These are phyloP conservation scores for Xylaria bambusicola DNA, from an alignment of 495 filamentous ascomycete genomes.

Conservation along the genomic window DNA sequence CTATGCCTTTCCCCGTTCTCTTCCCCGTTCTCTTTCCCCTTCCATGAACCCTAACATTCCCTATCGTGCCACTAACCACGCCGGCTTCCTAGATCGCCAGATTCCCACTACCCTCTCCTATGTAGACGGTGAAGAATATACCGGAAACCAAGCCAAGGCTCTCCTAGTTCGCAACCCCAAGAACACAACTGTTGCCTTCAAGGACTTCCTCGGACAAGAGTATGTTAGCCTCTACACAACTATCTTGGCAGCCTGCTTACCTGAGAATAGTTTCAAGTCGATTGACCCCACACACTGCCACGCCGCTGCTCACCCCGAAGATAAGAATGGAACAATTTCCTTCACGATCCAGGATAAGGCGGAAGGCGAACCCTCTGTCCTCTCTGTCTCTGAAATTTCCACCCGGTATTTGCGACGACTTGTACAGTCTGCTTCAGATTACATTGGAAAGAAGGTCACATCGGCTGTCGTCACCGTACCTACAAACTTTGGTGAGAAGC, in stretches of 20 bases:
- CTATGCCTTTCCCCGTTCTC: neutral
- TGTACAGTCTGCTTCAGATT: constrained; percentile 82
- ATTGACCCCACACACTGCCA: constrained; percentile 96
- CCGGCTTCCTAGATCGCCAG: constrained; percentile 72
- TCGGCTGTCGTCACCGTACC: constrained; percentile 92
- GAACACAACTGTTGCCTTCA: constrained; percentile 94
- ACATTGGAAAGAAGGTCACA: constrained; percentile 86
- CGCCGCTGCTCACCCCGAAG: constrained; percentile 85
- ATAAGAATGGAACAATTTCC: constrained; percentile 68
- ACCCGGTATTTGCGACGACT: constrained; percentile 85
- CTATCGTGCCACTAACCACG: constrained; percentile 16
- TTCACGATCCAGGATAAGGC: constrained; percentile 79
- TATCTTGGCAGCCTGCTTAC: constrained; percentile 9
- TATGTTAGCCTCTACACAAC: constrained; percentile 39
- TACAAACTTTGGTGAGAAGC: constrained; percentile 86
- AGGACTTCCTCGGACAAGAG: constrained; percentile 93
- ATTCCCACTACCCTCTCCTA: constrained; percentile 95
- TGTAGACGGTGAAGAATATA: constrained; percentile 92
- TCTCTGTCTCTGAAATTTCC: constrained; percentile 82
- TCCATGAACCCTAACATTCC: constrained; percentile 1
- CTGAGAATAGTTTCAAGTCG: constrained; percentile 69
- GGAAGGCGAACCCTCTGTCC: constrained; percentile 61
- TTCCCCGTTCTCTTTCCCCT: no score
- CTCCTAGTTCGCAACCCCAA: constrained; percentile 87
- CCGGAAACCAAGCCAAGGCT: constrained; percentile 90